Evolutionary conservation across 1,284 basidiomycete species (phyloP).

Genomic region (Dichomitus squalens): DNA sequence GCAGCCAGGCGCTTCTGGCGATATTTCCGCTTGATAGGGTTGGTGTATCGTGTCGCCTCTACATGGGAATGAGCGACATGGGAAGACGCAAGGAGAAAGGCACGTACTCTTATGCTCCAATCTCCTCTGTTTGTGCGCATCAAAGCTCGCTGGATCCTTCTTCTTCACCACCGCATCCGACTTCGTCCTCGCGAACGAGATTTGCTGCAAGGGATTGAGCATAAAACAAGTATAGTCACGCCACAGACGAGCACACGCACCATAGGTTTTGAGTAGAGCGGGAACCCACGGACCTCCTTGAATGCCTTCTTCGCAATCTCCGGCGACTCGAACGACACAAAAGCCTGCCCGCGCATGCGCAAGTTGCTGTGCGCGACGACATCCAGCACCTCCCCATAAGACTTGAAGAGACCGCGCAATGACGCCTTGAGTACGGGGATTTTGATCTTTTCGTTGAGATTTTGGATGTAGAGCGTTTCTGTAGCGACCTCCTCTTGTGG

Average conservation of each 20-base stretch:
- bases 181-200: constrained; percentile 86
- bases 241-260: constrained; percentile 44
- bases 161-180: constrained; percentile 89
- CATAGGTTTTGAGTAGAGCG: constrained; percentile 96
- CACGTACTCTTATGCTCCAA: constrained; percentile 81
- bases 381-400: constrained; percentile 90
- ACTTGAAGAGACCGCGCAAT: constrained; percentile 87
- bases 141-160: constrained; percentile 66
- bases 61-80: constrained; percentile 33
- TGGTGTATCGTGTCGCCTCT: constrained; percentile 80
- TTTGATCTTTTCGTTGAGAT: constrained; percentile 97
- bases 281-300: constrained; percentile 93
- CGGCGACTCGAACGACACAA: constrained; percentile 86
- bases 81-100: background rate
- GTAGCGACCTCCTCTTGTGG: constrained; percentile 49
- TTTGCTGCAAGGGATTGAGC: constrained; percentile 62
- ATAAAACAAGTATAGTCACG: background rate
- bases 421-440: constrained; percentile 89
- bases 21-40: constrained; percentile 86
- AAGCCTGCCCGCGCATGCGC: constrained; percentile 98
- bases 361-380: constrained; percentile 93
- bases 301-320: constrained; percentile 86
- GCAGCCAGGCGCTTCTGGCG: constrained; percentile 78
- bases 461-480: constrained; percentile 96
- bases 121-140: constrained; percentile 75